Base-by-base conservation (phyloP, 768 basidiomycete species). In the Rhizopogon roseolus region DNA sequence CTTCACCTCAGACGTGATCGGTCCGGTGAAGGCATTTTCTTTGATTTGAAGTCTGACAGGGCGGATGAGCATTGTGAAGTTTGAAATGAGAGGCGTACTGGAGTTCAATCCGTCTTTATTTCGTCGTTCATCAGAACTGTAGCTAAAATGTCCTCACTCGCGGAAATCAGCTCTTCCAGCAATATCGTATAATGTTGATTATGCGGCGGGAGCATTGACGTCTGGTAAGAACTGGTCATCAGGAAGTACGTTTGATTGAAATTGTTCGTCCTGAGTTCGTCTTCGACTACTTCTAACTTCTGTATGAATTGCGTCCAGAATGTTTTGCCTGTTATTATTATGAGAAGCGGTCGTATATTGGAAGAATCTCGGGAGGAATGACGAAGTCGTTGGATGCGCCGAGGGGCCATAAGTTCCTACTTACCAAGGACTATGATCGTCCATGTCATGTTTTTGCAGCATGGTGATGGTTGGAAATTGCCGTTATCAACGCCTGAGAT, bases 261-360 rank as follows among this genome's bases (percentile, higher is more conserved):
- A 71, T 97, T 93, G 65, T 90, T 94, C 58, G 95, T 95, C 53
- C 88, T 84, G 6, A 99, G 80, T 67, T 99, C 97, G 73, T 71
- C 76, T 95, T 96, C 54, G 87, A 93, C 68, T 94, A 91, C 64
- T 97, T 96, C 96, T 96, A 98, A 98, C 57, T 85, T 83, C 58
- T 22, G 85, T 0, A 92, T 95, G 41, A 99, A 80, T 96, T 96
- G 56, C 96, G 88, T 13, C 94, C 96, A 2, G 88, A 90, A 69
- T 96, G 93, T 69, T 95, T 93, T 65, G 84, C 85, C 65, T 91
- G 90, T 69, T 98, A 98, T 75, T 93, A 98, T 56, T 85, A 83
- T 57, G 85, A 82, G 78, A 98, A 99, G 41, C 92, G 84, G 54
- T 95, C 89, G 66, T 94, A 93, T 7, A 88, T 92, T 17, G 88